These are phyloP conservation scores for Aspergillus sp. DNA, from an alignment of 2,329 filamentous ascomycete species.

Conservation along the genomic window DNA sequence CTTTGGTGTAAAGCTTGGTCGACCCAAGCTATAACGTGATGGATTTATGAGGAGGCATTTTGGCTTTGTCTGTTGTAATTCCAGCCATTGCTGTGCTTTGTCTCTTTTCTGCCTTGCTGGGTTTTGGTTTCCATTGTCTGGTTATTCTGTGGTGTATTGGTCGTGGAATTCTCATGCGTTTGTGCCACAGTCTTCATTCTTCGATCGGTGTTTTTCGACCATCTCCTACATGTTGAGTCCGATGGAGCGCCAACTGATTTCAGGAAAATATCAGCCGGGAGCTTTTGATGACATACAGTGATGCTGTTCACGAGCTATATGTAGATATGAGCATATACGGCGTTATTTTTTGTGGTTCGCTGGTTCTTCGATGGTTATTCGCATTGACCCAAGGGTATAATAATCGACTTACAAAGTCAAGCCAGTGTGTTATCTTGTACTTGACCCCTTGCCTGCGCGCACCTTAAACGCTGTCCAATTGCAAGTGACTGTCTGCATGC, in stretches of 20 bases:
- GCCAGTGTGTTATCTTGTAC: constrained; percentile 11
- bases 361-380: constrained; percentile 26
- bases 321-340: constrained; percentile 46
- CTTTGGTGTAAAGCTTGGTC: constrained; percentile 23
- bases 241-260: constrained; percentile 25
- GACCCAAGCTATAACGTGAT: constrained; percentile 20
- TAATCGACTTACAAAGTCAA: constrained; percentile 24
- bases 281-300: constrained; percentile 35
- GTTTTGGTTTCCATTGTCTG: constrained; percentile 17
- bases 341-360: constrained; percentile 29
- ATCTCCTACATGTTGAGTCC: constrained; percentile 28
- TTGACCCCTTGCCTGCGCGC: not conserved
- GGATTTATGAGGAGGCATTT: constrained; percentile 32
- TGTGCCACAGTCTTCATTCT: constrained; percentile 22
- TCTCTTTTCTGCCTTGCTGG: constrained; percentile 17
- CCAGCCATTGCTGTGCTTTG: constrained; percentile 21
- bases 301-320: constrained; percentile 37
- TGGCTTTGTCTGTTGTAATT: constrained; percentile 26
- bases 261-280: constrained; percentile 24
- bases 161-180: constrained; percentile 17
- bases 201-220: constrained; percentile 30
- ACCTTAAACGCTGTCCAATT: too few relatives aligned
- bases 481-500: too few relatives aligned
- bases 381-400: constrained; percentile 22
- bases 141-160: constrained; percentile 22